phyloP scores from a whole-genome alignment of 306 rosid species.

The Aeschynomene evenia region DNA sequence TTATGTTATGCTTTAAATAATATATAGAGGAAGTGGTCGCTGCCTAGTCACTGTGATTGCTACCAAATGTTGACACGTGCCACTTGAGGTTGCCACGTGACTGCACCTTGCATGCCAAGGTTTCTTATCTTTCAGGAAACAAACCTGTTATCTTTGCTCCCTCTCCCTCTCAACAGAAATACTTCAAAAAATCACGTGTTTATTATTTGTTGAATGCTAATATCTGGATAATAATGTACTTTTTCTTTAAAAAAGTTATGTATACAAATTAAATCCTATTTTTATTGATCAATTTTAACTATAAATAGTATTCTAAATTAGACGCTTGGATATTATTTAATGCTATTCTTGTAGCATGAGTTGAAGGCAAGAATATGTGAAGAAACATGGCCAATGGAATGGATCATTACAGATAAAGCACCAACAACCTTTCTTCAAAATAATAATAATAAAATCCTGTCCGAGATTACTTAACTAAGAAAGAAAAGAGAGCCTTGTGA shows the following conservation, averaged over 20 bases:
- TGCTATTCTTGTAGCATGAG: too few species aligned
- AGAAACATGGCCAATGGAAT: not conserved
- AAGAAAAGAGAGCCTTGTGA: conserved; percentile 4
- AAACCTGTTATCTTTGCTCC: not conserved
- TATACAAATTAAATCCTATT: too few species aligned
- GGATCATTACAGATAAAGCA: not conserved
- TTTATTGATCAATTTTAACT: too few species aligned
- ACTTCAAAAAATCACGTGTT: too few species aligned
- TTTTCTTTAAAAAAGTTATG: too few species aligned
- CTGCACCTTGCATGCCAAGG: not conserved
- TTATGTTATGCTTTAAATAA: too few species aligned
- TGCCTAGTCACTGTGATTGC: conserved; percentile 25
- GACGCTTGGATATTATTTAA: too few species aligned
- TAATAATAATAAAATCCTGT: conserved; percentile 3
- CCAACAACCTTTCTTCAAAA: conserved; percentile 11
- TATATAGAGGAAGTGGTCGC: not conserved
- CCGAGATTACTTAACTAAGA: conserved; percentile 27
- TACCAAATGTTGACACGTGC: conserved; percentile 24
- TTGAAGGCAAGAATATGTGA: not conserved
- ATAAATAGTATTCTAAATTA: too few species aligned
- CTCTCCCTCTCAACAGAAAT: not conserved
- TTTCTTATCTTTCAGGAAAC: not conserved
- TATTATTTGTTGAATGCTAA: too few species aligned
- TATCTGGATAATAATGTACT: too few species aligned
- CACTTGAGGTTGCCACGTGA: conserved; percentile 12